These are phyloP conservation scores for Cryphonectria japonica DNA, from an alignment of 2,329 filamentous ascomycete genomes.

Conservation along the genomic window DNA sequence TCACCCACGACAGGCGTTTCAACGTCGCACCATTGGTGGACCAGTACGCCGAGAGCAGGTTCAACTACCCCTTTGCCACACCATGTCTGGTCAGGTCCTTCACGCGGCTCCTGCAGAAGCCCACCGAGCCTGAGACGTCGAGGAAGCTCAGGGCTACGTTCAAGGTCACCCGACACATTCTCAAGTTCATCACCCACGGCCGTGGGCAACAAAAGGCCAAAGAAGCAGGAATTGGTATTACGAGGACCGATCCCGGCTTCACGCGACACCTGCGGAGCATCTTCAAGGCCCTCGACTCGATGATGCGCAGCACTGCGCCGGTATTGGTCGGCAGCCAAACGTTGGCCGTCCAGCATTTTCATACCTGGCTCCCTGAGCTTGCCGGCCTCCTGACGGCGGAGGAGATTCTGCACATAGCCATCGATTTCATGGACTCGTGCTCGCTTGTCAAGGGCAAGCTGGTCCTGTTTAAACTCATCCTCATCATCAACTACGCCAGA, in stretches of 20 bases:
- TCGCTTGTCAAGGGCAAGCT: slow-evolving; percentile 86
- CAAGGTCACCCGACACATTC: slow-evolving; percentile 90
- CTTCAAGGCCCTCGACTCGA: slow-evolving; percentile 84
- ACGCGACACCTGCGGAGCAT: slow-evolving; percentile 82
- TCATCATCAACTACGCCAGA: slow-evolving; percentile 89
- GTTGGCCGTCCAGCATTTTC: slow-evolving; percentile 92
- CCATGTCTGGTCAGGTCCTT: slow-evolving; percentile 87
- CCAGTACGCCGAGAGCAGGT: slow-evolving; percentile 83
- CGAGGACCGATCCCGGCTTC: slow-evolving; percentile 72
- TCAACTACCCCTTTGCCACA: slow-evolving; percentile 92
- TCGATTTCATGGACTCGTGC: slow-evolving; percentile 93
- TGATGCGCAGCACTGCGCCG: slow-evolving; percentile 87
- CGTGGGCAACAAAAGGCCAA: slow-evolving; percentile 86
- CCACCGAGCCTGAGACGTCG: slow-evolving; percentile 80
- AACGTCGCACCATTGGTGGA: slow-evolving; percentile 90
- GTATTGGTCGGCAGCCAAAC: slow-evolving; percentile 93
- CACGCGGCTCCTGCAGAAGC: slow-evolving; percentile 78
- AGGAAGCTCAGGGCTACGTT: slow-evolving; percentile 87
- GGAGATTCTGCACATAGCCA: slow-evolving; percentile 88
- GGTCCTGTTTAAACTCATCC: slow-evolving; percentile 85
- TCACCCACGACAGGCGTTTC: slow-evolving; percentile 92
- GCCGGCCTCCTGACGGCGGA: slow-evolving; percentile 74
- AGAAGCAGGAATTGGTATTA: slow-evolving; percentile 84
- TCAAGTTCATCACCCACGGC: slow-evolving; percentile 93
- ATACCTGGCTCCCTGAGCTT: slow-evolving; percentile 95